Evolutionary conservation across 2,329 filamentous ascomycete species (phyloP).

Genomic region (Talaromyces verruculosus): DNA sequence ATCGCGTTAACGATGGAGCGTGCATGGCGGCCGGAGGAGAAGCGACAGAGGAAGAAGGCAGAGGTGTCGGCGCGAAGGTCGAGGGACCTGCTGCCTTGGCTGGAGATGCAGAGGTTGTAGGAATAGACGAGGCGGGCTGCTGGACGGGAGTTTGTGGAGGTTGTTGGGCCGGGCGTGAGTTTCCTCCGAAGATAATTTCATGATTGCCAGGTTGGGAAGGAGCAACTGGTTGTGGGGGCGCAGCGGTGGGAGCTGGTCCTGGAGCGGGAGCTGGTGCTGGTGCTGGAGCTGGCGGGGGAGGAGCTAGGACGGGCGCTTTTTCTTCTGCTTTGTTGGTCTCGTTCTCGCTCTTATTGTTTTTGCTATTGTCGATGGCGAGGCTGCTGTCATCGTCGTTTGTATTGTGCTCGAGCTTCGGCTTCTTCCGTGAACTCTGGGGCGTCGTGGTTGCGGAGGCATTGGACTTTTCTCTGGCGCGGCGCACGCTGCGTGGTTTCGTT

Average conservation of each 20-base stretch:
- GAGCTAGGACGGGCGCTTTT: constrained; percentile 17
- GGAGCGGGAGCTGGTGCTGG: constrained; percentile 23
- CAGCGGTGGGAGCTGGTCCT: constrained; percentile 21
- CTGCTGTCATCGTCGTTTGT: constrained; percentile 16
- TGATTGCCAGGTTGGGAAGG: constrained; percentile 36
- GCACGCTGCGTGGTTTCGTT: constrained; percentile 32
- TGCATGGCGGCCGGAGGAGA: constrained; percentile 17
- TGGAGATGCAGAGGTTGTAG: constrained; percentile 19
- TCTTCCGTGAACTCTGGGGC: constrained; percentile 47
- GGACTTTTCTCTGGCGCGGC: constrained; percentile 40
- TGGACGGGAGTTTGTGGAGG: constrained; percentile 29
- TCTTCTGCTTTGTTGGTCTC: not conserved
- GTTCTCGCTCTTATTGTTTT: constrained; percentile 17
- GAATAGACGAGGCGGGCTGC: constrained; percentile 30
- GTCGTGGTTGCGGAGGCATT: constrained; percentile 26
- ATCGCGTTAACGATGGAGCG: constrained; percentile 16
- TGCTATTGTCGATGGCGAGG: constrained; percentile 16
- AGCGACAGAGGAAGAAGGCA: constrained; percentile 1
- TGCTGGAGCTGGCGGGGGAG: constrained; percentile 20
- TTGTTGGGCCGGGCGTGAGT: constrained; percentile 24
- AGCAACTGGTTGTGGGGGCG: constrained; percentile 11
- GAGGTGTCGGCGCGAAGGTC: constrained; percentile 8
- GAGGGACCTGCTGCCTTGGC: constrained; percentile 10
- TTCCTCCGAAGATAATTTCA: constrained; percentile 41
- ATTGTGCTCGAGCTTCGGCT: constrained; percentile 44